Evolutionary conservation across 768 basidiomycete species (phyloP), one percentile per base, ranked within the genome.

Genomic region (Suillus variegatus): DNA sequence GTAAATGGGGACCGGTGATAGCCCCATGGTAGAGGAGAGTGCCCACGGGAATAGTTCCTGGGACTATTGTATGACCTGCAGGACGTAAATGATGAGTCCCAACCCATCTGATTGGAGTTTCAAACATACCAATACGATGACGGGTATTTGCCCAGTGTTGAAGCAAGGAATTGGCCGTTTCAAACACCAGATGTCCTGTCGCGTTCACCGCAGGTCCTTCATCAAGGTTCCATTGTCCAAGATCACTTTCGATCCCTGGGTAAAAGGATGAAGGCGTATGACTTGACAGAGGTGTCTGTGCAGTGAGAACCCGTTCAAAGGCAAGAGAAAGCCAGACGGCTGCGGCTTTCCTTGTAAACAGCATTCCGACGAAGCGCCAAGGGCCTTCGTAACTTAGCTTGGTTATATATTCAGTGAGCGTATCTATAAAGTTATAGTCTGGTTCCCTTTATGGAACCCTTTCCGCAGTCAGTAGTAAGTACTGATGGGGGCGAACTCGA

Each of bases 141-240:
- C 77, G 71, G 1, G 76, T 78, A 61, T 80, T 80, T 5, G 78
- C 73, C 78, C 78, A 81, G 28, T 75, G 73, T 54, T 82, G 80
- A 13, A 82, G 71, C 6, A 79, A 66, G 2, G 76, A 73, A 54
- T 69, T 68, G 12, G 79, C 69, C 2, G 75, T 73, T 46, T 77
- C 74, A 61, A 81, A 81, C 16, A 80, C 68, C 38, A 80, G 69
- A 61, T 78, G 71, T 28, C 70, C 65, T 4, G 79, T 78, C n/a
- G 69, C 68, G 58, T 78, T 74, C 35, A 69, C 68, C 56, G 67
- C 64, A 2, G 76, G 75, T 3, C 66, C 49, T 20, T 54, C 25
- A 32, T 68, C 63, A 6, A 76, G 65, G 63, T 64, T 64, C 74
- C 76, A 77, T 28, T 63, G 38, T 12, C 18, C 16, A 9, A 4